Base-by-base conservation (phyloP, 805 yeast genomes). In the Teunomyces stri region DNA sequence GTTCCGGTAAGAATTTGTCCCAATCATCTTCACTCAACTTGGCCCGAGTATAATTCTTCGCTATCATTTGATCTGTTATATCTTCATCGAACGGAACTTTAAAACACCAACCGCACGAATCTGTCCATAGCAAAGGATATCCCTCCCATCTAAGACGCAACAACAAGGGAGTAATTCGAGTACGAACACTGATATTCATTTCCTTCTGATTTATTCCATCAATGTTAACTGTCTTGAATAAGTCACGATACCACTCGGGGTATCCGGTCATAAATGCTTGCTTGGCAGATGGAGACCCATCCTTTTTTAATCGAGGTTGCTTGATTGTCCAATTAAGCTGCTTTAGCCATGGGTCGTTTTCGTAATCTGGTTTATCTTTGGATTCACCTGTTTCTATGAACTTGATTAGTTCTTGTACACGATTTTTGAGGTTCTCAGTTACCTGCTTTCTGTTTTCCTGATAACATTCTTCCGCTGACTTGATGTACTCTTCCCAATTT, bases 221-320 rank as follows among this genome's bases (percentile, higher is more conserved):
- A 55, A 11, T 52, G n/a, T 52, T 40, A 11, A 56, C 59, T 16
- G 70, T 64, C 37, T 69, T 73, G 51, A 72, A 68, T 31, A 80
- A 59, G 21, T 81, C 82, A 50, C 86, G 79, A 64, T 88, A 95
- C 99, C 99, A 94, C 54, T 85, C 85, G 0, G 99, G 99, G 57
- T 76, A 89, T 0, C 97, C 98, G 0, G 96, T 95, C 41, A 89
- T 60, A 56, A 80, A 89, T 1, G 77, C 75, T 63, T 89, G 96
- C 21, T 79, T 81, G 46, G 88, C 87, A 20, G 70, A 76, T 1
- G 89, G 87, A 3, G 66, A 68, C 2, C 94, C 96, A 33, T 78
- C 73, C 59, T 89, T 89, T 11, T 84, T 87, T 36, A 81, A 52
- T 44, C 81, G 76, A 0, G 76, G 62, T 1, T 87, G 85, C 28